Conservation (phyloP, 73 alveolate genomes). For the Symbiodinium natans region DNA sequence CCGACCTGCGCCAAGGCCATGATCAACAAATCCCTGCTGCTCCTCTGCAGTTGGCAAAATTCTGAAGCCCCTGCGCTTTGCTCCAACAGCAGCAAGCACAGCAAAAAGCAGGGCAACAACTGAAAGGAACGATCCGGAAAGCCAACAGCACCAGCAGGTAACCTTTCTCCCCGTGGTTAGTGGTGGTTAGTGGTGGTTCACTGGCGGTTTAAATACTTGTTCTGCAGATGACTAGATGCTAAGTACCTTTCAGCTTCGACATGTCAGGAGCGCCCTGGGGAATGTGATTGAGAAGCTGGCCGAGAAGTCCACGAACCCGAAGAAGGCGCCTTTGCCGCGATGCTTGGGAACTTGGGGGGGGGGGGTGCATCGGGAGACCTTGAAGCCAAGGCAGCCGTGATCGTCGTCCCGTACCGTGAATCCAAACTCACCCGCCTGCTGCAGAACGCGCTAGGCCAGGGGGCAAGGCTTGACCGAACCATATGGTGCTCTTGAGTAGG, state of each 20-base stretch:
- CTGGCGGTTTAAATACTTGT: too few species aligned
- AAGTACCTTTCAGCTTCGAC: conserved; percentile 94
- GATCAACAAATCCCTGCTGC: conserved; percentile 73
- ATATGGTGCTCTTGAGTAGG: background rate
- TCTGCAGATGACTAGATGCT: too few species aligned
- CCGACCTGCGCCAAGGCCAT: conserved; percentile 31
- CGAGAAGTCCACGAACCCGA: conserved; percentile 97
- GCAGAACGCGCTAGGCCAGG: conserved; percentile 99
- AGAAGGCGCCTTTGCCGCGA: conserved; percentile 95
- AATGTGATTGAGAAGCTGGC: conserved; percentile 97
- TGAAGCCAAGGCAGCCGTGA: conserved; percentile 96
- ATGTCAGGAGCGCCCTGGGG: conserved; percentile 98
- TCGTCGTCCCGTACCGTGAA: conserved; percentile 99
- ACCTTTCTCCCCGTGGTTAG: background rate
- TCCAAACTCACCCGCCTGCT: conserved; percentile 99
- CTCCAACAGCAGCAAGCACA: background rate
- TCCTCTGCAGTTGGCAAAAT: background rate
- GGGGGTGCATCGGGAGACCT: conserved; percentile 97
- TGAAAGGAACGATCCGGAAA: background rate
- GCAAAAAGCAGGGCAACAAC: background rate
- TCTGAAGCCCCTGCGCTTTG: conserved; percentile 70
- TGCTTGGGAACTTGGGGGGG: too few species aligned
- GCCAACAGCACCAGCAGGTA: background rate
- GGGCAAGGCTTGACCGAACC: background rate
- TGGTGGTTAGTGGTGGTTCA: too few species aligned